Conservation (phyloP, 306 rosid species). For the Boehmeria nivea region DNA sequence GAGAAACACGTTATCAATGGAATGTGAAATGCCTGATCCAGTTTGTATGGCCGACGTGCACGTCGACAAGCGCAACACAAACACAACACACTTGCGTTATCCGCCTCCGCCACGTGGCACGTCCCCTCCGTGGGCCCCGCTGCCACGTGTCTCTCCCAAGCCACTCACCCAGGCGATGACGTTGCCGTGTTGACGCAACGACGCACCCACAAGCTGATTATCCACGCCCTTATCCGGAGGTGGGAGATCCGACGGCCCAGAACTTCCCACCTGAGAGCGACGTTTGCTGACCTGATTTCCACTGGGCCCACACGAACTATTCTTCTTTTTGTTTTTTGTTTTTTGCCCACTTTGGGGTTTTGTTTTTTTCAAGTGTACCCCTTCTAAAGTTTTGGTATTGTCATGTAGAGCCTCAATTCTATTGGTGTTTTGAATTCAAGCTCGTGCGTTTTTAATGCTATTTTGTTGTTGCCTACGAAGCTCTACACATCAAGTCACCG, state of each 20-base stretch:
- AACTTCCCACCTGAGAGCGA: neutral
- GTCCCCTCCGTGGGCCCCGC: neutral
- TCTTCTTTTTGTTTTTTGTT: no score
- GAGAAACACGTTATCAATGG: no score
- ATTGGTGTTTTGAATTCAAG: no score
- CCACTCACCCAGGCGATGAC: neutral
- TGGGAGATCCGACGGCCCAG: conserved; percentile 11
- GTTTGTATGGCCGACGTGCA: conserved; percentile 5
- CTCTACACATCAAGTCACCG: no score
- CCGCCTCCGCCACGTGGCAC: neutral
- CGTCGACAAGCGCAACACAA: neutral
- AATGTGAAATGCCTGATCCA: neutral
- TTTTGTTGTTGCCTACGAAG: no score
- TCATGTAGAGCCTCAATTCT: no score
- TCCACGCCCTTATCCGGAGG: conserved; percentile 15
- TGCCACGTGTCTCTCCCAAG: no score
- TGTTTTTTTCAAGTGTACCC: no score
- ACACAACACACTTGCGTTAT: neutral
- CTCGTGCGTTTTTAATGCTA: no score
- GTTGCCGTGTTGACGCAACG: conserved; percentile 20
- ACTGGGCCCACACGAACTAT: neutral
- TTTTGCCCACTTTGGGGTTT: no score
- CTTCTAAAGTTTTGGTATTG: no score
- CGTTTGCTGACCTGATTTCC: neutral
- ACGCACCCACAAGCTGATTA: conserved; percentile 11